phyloP scores from a whole-genome alignment of 106 monocot species.

The Dioscorea zingiberensis region DNA sequence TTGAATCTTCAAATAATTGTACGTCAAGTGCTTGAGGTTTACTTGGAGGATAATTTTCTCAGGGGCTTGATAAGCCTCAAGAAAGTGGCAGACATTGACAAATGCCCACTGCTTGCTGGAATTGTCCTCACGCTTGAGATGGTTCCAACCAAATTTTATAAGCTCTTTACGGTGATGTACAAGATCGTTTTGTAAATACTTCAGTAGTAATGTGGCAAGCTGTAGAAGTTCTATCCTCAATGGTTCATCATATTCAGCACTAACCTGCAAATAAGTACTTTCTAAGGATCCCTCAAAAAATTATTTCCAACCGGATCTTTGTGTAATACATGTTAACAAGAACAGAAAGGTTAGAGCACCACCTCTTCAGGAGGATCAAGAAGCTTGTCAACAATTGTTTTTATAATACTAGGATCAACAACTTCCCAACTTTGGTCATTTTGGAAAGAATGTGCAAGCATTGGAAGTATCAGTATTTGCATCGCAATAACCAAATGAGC shows the following conservation, averaged over 20 bases:
- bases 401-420: conserved; percentile 79
- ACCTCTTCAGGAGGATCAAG: conserved; percentile 99
- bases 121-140: conserved; percentile 99
- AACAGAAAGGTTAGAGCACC: neutral
- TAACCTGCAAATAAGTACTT: conserved; percentile 47
- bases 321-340: neutral
- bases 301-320: no score
- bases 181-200: conserved; percentile 91
- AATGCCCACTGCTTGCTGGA: conserved; percentile 99
- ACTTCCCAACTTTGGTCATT: conserved; percentile 95
- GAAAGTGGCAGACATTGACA: conserved; percentile 99
- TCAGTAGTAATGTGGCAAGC: conserved; percentile 91
- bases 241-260: conserved; percentile 96
- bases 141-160: conserved; percentile 99
- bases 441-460: conserved; percentile 92
- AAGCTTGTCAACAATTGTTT: conserved; percentile 97
- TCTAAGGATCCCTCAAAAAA: no score
- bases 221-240: conserved; percentile 93
- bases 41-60: conserved; percentile 99
- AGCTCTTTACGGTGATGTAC: conserved; percentile 95
- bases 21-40: neutral
- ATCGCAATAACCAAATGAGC: conserved; percentile 95
- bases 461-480: conserved; percentile 97
- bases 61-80: conserved; percentile 99
- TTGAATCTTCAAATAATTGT: no score